These are phyloP conservation scores for Botryotinia narcissicola DNA, from an alignment of 2,329 filamentous ascomycete species.

Conservation along the genomic window DNA sequence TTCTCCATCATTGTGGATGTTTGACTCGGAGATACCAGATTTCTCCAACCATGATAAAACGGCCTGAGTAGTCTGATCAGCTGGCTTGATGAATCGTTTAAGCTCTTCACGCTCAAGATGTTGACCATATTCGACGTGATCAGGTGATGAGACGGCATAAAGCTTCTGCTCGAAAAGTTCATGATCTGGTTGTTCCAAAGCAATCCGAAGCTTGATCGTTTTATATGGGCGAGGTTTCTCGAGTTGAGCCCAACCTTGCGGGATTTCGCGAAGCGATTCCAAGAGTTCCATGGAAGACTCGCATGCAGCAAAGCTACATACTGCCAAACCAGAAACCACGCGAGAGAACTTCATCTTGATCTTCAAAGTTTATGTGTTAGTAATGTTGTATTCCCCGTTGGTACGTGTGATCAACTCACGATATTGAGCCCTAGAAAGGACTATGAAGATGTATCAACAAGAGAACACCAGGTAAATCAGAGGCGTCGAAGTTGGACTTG, in stretches of 20 bases:
- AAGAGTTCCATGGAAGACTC: constrained; percentile 25
- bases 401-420: neutral
- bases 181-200: constrained; percentile 45
- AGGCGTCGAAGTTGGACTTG: neutral
- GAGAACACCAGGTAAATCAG: neutral
- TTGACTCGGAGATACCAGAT: constrained; percentile 47
- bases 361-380: neutral
- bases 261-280: constrained; percentile 28
- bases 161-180: constrained; percentile 45
- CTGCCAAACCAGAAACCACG: constrained; percentile 4
- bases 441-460: neutral
- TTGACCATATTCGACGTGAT: constrained; percentile 52
- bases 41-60: constrained; percentile 55
- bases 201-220: constrained; percentile 29
- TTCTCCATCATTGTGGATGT: constrained; percentile 52
- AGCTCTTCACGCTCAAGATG: constrained; percentile 52
- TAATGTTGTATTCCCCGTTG: neutral
- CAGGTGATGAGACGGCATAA: constrained; percentile 45
- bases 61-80: constrained; percentile 48
- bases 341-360: constrained; percentile 20
- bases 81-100: constrained; percentile 51
- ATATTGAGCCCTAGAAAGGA: neutral
- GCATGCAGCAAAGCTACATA: constrained; percentile 20
- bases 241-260: constrained; percentile 31
- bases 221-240: constrained; percentile 26